Percentiles rank a stretch among this genome's conserved stretches.
Evolutionary conservation across 2,329 filamentous ascomycete genomes (phyloP).

Genomic region (Colletotrichum sojae): DNA sequence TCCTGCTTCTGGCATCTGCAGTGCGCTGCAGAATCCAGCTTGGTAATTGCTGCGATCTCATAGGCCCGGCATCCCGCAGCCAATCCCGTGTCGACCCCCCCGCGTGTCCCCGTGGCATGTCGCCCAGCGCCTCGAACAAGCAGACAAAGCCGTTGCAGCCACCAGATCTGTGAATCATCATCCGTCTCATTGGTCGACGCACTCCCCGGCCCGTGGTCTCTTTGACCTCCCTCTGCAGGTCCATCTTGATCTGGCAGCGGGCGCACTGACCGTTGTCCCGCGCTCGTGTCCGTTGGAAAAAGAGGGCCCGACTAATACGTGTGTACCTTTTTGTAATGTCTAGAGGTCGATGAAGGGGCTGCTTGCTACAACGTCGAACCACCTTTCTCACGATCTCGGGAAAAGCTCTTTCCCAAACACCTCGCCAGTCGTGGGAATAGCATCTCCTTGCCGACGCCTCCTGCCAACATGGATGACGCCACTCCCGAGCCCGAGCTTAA

Average conservation of each 20-base stretch:
- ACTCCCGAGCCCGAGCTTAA: slow-evolving; percentile 9
- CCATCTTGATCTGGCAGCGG: slow-evolving; percentile 29
- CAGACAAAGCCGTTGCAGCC: slow-evolving; percentile 29
- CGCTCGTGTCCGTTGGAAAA: slow-evolving; percentile 27
- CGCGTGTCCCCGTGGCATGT: slow-evolving; percentile 32
- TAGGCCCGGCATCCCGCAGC: slow-evolving; percentile 40
- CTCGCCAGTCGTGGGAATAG: slow-evolving; percentile 6
- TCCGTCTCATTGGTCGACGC: slow-evolving; percentile 33
- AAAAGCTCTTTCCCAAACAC: neutral
- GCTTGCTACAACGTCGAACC: slow-evolving; percentile 12
- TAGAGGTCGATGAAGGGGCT: neutral
- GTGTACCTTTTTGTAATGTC: slow-evolving; percentile 20
- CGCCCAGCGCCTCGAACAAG: slow-evolving; percentile 28
- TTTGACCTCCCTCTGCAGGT: slow-evolving; percentile 36
- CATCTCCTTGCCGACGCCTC: slow-evolving; percentile 9
- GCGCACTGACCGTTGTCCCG: slow-evolving; percentile 31
- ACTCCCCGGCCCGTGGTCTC: slow-evolving; percentile 18
- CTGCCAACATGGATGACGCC: slow-evolving; percentile 25
- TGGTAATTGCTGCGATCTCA: slow-evolving; percentile 47
- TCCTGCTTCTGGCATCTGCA: slow-evolving; percentile 16
- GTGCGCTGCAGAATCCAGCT: slow-evolving; percentile 40
- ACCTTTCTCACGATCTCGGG: slow-evolving; percentile 1
- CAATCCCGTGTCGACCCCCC: slow-evolving; percentile 34
- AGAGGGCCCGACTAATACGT: slow-evolving; percentile 39
- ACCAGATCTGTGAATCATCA: slow-evolving; percentile 43